These are phyloP conservation scores for Microstegium vimineum DNA, from an alignment of 176 grass and related monocot genomes.

Conservation along the genomic window DNA sequence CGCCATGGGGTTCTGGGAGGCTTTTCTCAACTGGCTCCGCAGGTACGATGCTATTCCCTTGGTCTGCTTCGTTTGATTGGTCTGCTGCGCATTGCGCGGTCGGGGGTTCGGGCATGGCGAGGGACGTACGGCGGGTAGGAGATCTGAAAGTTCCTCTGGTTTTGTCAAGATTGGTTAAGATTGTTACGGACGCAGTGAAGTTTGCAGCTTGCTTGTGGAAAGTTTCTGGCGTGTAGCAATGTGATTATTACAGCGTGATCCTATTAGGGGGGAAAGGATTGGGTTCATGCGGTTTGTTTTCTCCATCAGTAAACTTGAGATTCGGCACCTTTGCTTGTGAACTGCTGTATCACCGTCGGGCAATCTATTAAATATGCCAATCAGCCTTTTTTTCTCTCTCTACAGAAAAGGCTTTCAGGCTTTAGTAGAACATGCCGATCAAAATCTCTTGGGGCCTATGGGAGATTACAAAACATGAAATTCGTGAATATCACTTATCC, in stretches of 20 bases:
- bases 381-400: background rate
- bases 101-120: background rate
- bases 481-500: too few relatives aligned
- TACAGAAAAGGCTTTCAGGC: too few relatives aligned
- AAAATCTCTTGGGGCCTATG: too few relatives aligned
- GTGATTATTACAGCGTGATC: background rate
- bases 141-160: slow-evolving; percentile 20
- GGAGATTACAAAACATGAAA: too few relatives aligned
- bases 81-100: slow-evolving; percentile 24
- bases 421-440: too few relatives aligned
- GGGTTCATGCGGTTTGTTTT: background rate
- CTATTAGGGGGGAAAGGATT: background rate
- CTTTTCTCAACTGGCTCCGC: slow-evolving; percentile 98
- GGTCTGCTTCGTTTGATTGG: background rate
- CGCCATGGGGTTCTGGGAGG: slow-evolving; percentile 90
- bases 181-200: background rate
- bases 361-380: background rate
- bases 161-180: background rate
- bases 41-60: slow-evolving; percentile 33
- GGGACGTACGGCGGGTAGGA: background rate
- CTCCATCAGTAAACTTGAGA: background rate
- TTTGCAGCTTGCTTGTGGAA: background rate
- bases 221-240: background rate
- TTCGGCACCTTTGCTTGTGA: background rate
- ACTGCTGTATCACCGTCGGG: background rate